These are phyloP conservation scores for Candida ficus DNA, from an alignment of 805 yeast genomes.

Conservation along the genomic window DNA sequence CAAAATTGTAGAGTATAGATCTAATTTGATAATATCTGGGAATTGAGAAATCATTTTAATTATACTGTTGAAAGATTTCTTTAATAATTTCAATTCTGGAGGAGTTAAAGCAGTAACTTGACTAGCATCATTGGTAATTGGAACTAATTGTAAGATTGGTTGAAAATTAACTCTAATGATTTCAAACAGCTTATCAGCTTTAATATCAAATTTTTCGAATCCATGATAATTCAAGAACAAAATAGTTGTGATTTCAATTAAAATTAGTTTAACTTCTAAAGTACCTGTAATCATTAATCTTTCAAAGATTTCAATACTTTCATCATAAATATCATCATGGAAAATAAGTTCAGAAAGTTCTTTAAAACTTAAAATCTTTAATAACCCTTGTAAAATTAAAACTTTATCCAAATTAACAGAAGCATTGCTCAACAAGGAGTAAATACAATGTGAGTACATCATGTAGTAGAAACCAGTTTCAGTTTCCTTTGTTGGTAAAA, in stretches of 20 bases:
- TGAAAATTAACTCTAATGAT: constrained; percentile 63
- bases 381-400: constrained; percentile 45
- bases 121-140: constrained; percentile 47
- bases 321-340: constrained; percentile 65
- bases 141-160: constrained; percentile 54
- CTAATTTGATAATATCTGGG: constrained; percentile 64
- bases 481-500: constrained; percentile 51
- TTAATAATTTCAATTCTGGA: constrained; percentile 38
- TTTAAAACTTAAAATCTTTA: constrained; percentile 49
- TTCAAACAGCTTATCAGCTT: constrained; percentile 80
- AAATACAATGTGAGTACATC: constrained; percentile 79
- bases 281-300: constrained; percentile 56
- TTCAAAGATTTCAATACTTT: constrained; percentile 70
- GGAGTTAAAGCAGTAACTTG: constrained; percentile 19
- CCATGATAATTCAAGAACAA: constrained; percentile 38
- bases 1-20: constrained; percentile 65
- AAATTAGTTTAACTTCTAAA: constrained; percentile 38
- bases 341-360: constrained; percentile 56
- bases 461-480: constrained; percentile 67
- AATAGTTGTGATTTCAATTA: constrained; percentile 54
- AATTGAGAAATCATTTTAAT: constrained; percentile 60
- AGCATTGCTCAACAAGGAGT: constrained; percentile 48
- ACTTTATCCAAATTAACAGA: constrained; percentile 24
- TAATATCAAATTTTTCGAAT: constrained; percentile 40
- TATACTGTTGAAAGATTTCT: constrained; percentile 44